Evolutionary conservation across 345 rosid species (phyloP).

Genomic region (Lagerstroemia speciosa): DNA sequence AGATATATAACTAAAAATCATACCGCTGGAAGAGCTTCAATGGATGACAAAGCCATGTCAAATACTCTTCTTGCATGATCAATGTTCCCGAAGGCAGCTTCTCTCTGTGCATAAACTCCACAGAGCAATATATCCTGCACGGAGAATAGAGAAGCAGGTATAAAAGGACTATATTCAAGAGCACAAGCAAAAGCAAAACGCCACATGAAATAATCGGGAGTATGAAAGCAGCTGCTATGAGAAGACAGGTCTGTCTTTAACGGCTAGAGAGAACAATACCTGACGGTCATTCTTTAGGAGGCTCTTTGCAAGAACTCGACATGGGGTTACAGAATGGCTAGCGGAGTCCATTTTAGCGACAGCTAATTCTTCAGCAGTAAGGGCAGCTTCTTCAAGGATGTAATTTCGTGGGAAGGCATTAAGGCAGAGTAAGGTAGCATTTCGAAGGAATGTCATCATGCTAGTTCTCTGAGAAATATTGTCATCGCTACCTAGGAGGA

Average conservation of each 20-base stretch:
- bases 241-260: not conserved
- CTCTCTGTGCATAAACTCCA: slow-evolving; percentile 92
- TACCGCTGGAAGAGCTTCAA: slow-evolving; percentile 65
- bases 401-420: slow-evolving; percentile 75
- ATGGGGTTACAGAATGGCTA: slow-evolving; percentile 51
- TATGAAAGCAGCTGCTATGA: not conserved
- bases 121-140: slow-evolving; percentile 76
- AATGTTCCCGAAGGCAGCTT: slow-evolving; percentile 74
- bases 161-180: not conserved
- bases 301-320: slow-evolving; percentile 72
- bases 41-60: slow-evolving; percentile 87
- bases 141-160: slow-evolving; percentile 13
- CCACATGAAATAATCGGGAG: too few species aligned
- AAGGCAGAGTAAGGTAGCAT: slow-evolving; percentile 67
- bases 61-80: slow-evolving; percentile 82
- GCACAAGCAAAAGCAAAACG: not conserved
- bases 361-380: slow-evolving; percentile 79
- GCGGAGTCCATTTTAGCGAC: slow-evolving; percentile 47
- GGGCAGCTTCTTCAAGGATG: slow-evolving; percentile 71
- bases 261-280: slow-evolving; percentile 32
- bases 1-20: slow-evolving; percentile 18
- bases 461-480: slow-evolving; percentile 39
- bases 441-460: slow-evolving; percentile 77
- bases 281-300: slow-evolving; percentile 89
- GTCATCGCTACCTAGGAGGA: slow-evolving; percentile 34